Evolutionary conservation across 1,284 basidiomycete species (phyloP), one percentile per base, ranked within the genome.

Genomic region (Puccinia horiana): DNA sequence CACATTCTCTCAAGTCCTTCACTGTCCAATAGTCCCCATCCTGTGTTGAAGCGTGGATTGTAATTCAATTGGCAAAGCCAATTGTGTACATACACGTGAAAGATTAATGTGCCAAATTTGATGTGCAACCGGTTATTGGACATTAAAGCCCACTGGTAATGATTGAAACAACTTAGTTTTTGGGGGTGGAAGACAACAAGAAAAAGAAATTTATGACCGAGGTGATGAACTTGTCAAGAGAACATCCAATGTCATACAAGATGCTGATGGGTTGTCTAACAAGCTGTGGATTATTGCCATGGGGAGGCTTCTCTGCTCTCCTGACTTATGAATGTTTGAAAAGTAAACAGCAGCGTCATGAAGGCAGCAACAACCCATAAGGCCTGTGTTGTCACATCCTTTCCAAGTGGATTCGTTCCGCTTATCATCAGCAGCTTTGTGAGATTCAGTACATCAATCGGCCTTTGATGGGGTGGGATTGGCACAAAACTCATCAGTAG

Each of bases 351-450:
- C 42, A 1, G 26, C 32, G 1, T 77, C 58, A 6, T 77, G 58
- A 1, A 40, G 42, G 47, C 40, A 65, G 32, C 42, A 61, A 32
- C 42, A 65, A 4, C 75, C 75, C 32, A 77, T 40, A 20, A 77
- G 18, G 32, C 58, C 75, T 23, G 75, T 65, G 23, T 77, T 26
- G 35, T 77, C 42, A 67, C 58, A 65, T 20, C 58, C 58, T 12
- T 77, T 77, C 58, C 58, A 77, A 8, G 75, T 65, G 8, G 44
- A 77, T 29, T 61, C 29, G 16, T 77, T 77, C 4, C 58, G 1
- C 29, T 49, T 77, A 20, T 77, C 73, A 47, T 75, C 49, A 18
- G 73, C 73, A 42, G 65, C 65, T n/a, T 69, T 69, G 20, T 69
- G 65, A 20, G 70, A 29, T 11, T 73, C 29, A 18, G 70, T 35